Conservation (phyloP, 2,329 filamentous ascomycete genomes). For the Grosmannia huntii region DNA sequence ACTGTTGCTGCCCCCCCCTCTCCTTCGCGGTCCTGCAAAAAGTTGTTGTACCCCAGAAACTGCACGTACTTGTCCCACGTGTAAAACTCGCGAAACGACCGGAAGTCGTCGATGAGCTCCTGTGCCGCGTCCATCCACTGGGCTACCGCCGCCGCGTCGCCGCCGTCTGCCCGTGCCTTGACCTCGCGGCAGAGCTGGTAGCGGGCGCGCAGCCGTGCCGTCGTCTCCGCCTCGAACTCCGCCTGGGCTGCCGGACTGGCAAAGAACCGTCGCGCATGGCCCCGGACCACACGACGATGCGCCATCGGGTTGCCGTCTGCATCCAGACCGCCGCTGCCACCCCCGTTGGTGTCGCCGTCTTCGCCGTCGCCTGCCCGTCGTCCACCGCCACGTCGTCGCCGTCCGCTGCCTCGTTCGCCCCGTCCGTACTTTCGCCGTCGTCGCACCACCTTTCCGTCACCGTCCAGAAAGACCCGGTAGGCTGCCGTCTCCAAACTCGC, state of each 20-base stretch:
- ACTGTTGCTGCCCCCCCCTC: background rate
- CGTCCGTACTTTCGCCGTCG: constrained; percentile 11
- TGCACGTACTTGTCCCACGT: constrained; percentile 53
- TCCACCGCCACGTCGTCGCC: background rate
- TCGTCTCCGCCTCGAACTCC: constrained; percentile 17
- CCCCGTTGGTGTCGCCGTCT: constrained; percentile 4
- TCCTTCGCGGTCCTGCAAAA: constrained; percentile 21
- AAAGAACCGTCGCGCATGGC: constrained; percentile 11
- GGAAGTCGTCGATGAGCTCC: constrained; percentile 49
- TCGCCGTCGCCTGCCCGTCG: too few relatives aligned
- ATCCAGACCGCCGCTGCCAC: background rate
- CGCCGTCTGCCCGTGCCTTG: constrained; percentile 18
- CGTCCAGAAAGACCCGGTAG: constrained; percentile 12
- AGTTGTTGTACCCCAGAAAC: constrained; percentile 33
- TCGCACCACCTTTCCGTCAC: constrained; percentile 11
- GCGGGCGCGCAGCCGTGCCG: constrained; percentile 19
- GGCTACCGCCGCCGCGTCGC: constrained; percentile 29
- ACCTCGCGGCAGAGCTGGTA: constrained; percentile 31
- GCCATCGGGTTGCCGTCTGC: constrained; percentile 2
- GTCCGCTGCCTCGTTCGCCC: background rate
- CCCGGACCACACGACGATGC: constrained; percentile 6
- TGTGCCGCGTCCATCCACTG: constrained; percentile 47
- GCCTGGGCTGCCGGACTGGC: constrained; percentile 15
- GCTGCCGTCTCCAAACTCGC: constrained; percentile 11
- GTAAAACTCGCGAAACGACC: constrained; percentile 50